Evolutionary conservation across 2,329 filamentous ascomycete species (phyloP).

Genomic region (Hortaea sp.): DNA sequence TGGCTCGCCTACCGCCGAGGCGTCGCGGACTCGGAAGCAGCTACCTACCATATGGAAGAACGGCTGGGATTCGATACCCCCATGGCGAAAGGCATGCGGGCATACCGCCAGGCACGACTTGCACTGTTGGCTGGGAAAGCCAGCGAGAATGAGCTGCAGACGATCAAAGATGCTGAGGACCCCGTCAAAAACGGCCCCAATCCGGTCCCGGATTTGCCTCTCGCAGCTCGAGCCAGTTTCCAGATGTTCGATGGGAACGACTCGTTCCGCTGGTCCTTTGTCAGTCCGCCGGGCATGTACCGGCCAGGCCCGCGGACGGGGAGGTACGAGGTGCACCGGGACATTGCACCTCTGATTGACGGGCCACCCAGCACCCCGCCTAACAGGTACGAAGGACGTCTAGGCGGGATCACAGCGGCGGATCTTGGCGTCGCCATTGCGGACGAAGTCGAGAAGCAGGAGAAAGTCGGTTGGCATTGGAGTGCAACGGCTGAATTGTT

Average conservation of each 20-base stretch:
- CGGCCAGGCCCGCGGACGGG: conserved; percentile 6
- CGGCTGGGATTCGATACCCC: conserved; percentile 3
- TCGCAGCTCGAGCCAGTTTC: conserved; percentile 5
- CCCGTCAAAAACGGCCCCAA: neutral
- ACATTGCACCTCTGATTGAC: conserved; percentile 1
- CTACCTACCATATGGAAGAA: conserved; percentile 6
- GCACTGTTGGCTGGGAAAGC: neutral
- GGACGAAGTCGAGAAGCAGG: conserved; percentile 6
- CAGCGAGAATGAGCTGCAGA: neutral
- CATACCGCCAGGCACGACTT: conserved; percentile 3
- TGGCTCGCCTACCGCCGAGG: conserved; percentile 7
- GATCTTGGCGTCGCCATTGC: conserved; percentile 5
- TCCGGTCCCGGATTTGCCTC: conserved; percentile 2
- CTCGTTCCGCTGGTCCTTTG: conserved; percentile 4
- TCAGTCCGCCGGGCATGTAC: conserved; percentile 3
- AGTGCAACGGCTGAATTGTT: conserved; percentile 2
- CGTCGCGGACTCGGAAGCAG: conserved; percentile 4
- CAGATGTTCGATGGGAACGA: conserved; percentile 4
- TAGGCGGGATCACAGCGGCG: conserved; percentile 3
- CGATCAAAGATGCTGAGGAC: conserved; percentile 1
- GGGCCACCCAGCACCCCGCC: neutral
- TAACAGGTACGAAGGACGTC: conserved; percentile 4
- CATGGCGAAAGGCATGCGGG: conserved; percentile 1
- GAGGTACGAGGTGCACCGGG: conserved; percentile 1
- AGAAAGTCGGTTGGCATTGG: conserved; percentile 6